phyloP scores from a whole-genome alignment of 805 yeast species.

The Ogataea pilisensis region DNA sequence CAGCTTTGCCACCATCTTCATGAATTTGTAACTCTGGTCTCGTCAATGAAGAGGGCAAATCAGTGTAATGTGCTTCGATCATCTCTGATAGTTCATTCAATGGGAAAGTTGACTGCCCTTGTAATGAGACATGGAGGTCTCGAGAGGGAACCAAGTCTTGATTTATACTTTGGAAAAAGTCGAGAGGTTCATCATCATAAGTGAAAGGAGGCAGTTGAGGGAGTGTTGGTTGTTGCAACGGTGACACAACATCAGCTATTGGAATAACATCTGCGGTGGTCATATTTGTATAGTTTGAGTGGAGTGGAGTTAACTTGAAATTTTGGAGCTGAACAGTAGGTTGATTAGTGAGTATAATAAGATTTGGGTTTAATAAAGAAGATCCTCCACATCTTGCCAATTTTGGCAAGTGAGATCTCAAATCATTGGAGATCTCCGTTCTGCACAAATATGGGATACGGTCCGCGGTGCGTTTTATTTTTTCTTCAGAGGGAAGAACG shows the following conservation, averaged over 20 bases:
- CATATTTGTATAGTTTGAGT: no score
- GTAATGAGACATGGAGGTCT: conserved; percentile 15
- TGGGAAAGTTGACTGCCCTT: conserved; percentile 6
- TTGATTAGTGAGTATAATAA: no score
- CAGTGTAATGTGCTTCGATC: conserved; percentile 31
- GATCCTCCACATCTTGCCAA: no score
- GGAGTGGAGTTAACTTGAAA: no score
- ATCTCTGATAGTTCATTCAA: conserved; percentile 22
- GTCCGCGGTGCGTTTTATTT: no score
- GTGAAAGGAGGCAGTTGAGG: no score
- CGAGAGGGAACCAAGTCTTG: conserved; percentile 33
- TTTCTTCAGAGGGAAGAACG: no score
- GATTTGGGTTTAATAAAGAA: no score
- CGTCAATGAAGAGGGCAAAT: neutral
- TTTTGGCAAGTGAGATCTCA: no score
- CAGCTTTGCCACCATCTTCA: conserved; percentile 56
- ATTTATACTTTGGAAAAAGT: conserved; percentile 2
- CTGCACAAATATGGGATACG: no score
- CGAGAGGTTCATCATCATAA: neutral
- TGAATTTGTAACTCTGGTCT: conserved; percentile 36
- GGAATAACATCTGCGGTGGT: neutral
- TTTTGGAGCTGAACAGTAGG: no score
- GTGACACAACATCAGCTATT: neutral
- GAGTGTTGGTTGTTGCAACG: neutral
- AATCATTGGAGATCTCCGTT: no score